Percentiles rank a stretch among this genome's conserved stretches.
phyloP scores from a whole-genome alignment of 2,329 filamentous ascomycete species.

The Pseudogymnoascus sp. region DNA sequence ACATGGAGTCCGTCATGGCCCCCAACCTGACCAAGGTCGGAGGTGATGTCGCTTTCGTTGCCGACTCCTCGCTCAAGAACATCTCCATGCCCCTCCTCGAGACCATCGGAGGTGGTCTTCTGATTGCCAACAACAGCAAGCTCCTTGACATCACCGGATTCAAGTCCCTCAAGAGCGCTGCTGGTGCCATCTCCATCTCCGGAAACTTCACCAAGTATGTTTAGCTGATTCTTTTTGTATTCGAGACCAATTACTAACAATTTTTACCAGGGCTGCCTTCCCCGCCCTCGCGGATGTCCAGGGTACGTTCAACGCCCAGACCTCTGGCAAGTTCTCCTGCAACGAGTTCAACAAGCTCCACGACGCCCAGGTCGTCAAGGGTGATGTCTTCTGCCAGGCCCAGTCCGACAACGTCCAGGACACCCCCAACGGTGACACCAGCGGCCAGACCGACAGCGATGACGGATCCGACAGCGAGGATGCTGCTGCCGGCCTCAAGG shows the following conservation, averaged over 20 bases:
- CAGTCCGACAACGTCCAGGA: slow-evolving; percentile 20
- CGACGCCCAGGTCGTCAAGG: slow-evolving; percentile 37
- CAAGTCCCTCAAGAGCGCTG: slow-evolving; percentile 58
- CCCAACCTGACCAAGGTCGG: slow-evolving; percentile 65
- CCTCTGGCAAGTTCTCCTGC: slow-evolving; percentile 23
- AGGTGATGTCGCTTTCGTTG: slow-evolving; percentile 53
- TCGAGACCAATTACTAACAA: slow-evolving; percentile 30
- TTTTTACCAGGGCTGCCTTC: slow-evolving; percentile 54
- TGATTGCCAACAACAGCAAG: slow-evolving; percentile 83
- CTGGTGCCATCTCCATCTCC: slow-evolving; percentile 75
- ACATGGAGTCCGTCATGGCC: slow-evolving; percentile 51
- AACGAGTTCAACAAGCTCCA: slow-evolving; percentile 22
- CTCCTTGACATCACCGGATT: slow-evolving; percentile 61
- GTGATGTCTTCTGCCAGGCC: slow-evolving; percentile 37
- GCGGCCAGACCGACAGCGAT: not conserved
- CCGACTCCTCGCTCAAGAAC: slow-evolving; percentile 59
- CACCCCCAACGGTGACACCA: not conserved
- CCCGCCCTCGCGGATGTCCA: slow-evolving; percentile 59
- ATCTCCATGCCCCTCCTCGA: slow-evolving; percentile 64
- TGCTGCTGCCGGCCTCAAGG: not conserved
- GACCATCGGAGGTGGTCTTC: slow-evolving; percentile 68
- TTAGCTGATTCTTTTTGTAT: not conserved
- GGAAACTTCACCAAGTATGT: slow-evolving; percentile 79
- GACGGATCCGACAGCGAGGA: not conserved
- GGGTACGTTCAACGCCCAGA: slow-evolving; percentile 59